phyloP scores from a whole-genome alignment of 768 basidiomycete species.

The Pleurotus salmoneostramineus region DNA sequence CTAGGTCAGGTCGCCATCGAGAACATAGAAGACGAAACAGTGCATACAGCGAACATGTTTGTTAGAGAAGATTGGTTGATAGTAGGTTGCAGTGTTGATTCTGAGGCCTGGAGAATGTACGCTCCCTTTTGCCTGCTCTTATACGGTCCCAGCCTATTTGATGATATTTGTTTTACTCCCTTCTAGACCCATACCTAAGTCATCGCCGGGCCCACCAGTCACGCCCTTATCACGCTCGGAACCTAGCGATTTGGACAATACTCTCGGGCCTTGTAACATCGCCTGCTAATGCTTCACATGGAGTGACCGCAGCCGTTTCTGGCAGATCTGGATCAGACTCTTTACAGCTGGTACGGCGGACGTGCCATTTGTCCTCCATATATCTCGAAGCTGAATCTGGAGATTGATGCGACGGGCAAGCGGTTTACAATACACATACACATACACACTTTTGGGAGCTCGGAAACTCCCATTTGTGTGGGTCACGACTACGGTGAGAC shows the following conservation, averaged over 20 bases:
- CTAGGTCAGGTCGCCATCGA: not conserved
- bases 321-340: too few species aligned
- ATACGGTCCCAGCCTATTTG: not conserved
- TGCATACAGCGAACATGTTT: constrained; percentile 3
- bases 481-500: too few species aligned
- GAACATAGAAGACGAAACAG: not conserved
- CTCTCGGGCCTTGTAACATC: not conserved
- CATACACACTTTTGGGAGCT: too few species aligned
- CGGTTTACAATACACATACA: too few species aligned
- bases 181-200: not conserved
- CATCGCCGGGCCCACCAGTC: not conserved
- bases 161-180: not conserved
- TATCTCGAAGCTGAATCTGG: too few species aligned
- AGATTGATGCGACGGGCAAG: too few species aligned
- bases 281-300: not conserved
- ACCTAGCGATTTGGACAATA: constrained; percentile 3
- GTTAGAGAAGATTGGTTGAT: not conserved
- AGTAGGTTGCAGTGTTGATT: not conserved
- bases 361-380: too few species aligned
- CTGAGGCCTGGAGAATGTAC: not conserved
- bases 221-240: not conserved
- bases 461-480: too few species aligned
- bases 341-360: too few species aligned
- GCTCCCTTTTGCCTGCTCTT: not conserved
- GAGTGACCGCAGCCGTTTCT: too few species aligned